phyloP scores from a whole-genome alignment of 106 monocot species.

The Cymbidium sinense region DNA sequence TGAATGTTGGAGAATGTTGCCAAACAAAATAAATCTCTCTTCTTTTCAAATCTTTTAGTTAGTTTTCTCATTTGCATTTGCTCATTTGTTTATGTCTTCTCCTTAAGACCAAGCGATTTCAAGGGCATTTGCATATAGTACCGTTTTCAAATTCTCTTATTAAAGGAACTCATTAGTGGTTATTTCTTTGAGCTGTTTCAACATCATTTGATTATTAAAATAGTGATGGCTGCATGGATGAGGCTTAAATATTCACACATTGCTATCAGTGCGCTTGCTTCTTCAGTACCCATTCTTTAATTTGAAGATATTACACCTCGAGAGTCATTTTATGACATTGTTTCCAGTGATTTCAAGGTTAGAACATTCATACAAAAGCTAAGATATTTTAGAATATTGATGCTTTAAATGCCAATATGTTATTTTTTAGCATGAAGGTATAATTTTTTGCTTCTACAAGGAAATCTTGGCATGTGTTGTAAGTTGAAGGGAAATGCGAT shows the following conservation, averaged over 20 bases:
- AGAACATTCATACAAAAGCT: conserved; percentile 8
- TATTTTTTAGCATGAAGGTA: conserved; percentile 68
- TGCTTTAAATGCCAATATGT: neutral
- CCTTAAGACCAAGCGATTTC: neutral
- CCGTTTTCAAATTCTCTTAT: neutral
- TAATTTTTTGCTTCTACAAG: conserved; percentile 76
- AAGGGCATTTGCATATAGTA: neutral
- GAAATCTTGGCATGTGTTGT: conserved; percentile 69
- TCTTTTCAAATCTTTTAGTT: neutral
- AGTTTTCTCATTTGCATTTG: neutral
- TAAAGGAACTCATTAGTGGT: neutral
- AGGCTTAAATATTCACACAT: conserved; percentile 88
- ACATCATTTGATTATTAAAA: neutral
- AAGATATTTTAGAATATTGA: neutral
- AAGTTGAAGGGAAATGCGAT: conserved; percentile 29
- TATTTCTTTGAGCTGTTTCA: neutral
- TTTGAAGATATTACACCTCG: conserved; percentile 81
- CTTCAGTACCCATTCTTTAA: conserved; percentile 91
- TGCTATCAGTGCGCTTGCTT: conserved; percentile 87
- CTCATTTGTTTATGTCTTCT: neutral
- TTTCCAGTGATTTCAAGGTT: conserved; percentile 85
- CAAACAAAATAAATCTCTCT: neutral
- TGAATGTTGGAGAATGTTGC: neutral
- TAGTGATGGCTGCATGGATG: conserved; percentile 99
- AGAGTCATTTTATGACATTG: conserved; percentile 73